phyloP scores from a whole-genome alignment of 768 basidiomycete genomes.

The Hydnomerulius pinastri region DNA sequence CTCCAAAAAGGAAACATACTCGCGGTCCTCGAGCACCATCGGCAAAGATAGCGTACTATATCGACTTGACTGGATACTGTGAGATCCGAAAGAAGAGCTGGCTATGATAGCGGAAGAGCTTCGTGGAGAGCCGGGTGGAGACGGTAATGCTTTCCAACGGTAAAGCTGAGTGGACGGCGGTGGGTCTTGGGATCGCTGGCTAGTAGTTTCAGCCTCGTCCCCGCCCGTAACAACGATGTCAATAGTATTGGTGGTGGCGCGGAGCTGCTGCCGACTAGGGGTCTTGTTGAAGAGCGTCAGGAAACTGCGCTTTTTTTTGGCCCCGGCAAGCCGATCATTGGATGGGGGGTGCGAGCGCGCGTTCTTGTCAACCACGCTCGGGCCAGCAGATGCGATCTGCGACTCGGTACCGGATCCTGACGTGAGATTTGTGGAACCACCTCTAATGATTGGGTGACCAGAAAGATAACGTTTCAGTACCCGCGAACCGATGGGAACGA shows the following conservation, averaged over 20 bases:
- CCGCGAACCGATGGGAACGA: neutral
- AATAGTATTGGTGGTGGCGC: neutral
- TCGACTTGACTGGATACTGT: neutral
- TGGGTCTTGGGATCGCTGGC: neutral
- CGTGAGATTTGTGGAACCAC: neutral
- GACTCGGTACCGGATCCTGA: neutral
- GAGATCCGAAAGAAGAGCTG: neutral
- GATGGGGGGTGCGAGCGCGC: slow-evolving; percentile 1
- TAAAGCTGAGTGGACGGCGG: neutral
- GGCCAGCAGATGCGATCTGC: no score
- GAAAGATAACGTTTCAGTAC: neutral
- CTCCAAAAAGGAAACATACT: slow-evolving; percentile 30
- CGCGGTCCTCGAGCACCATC: slow-evolving; percentile 13
- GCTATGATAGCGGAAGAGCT: neutral
- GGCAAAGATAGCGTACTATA: neutral
- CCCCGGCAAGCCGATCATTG: neutral
- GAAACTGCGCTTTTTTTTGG: neutral
- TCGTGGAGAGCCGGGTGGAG: neutral
- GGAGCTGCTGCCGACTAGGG: neutral
- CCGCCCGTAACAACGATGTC: neutral
- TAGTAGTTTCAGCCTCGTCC: neutral
- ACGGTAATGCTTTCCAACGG: neutral
- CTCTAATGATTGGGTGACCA: neutral
- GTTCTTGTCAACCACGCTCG: no score
- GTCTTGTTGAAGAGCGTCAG: slow-evolving; percentile 1